phyloP scores from a whole-genome alignment of 2,329 filamentous ascomycete genomes.

The Epichloe coenophiala region DNA sequence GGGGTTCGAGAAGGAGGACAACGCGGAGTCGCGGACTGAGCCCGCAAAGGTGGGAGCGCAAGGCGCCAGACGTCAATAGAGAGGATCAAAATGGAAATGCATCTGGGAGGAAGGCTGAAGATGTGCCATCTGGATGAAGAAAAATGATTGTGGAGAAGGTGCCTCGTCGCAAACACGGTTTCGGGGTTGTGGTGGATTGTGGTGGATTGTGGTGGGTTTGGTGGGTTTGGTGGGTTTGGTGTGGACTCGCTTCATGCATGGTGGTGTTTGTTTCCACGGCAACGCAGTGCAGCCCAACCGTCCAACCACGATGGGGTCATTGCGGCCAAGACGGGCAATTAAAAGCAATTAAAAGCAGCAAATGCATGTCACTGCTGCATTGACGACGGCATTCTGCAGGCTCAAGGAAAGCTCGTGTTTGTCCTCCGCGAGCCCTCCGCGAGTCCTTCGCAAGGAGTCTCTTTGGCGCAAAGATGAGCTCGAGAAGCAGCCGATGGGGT shows the following conservation, averaged over 20 bases:
- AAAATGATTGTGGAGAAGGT: not conserved
- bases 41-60: not conserved
- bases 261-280: conserved; percentile 4
- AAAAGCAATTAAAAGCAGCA: no score
- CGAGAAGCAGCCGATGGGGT: not conserved
- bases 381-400: not conserved
- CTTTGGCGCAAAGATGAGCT: not conserved
- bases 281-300: not conserved
- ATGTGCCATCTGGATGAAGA: not conserved
- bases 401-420: not conserved
- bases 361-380: not conserved
- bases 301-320: no score
- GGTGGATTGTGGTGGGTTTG: no score
- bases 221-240: no score
- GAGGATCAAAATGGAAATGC: conserved; percentile 15
- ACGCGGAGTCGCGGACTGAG: conserved; percentile 1
- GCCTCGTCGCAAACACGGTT: not conserved
- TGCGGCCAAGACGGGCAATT: no score
- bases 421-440: no score
- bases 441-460: no score
- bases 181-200: not conserved
- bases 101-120: conserved; percentile 7
- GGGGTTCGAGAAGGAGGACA: not conserved
- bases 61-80: conserved; percentile 15
- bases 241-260: not conserved